phyloP scores from a whole-genome alignment of 805 yeast genomes.

The Wickerhamomyces bovis region DNA sequence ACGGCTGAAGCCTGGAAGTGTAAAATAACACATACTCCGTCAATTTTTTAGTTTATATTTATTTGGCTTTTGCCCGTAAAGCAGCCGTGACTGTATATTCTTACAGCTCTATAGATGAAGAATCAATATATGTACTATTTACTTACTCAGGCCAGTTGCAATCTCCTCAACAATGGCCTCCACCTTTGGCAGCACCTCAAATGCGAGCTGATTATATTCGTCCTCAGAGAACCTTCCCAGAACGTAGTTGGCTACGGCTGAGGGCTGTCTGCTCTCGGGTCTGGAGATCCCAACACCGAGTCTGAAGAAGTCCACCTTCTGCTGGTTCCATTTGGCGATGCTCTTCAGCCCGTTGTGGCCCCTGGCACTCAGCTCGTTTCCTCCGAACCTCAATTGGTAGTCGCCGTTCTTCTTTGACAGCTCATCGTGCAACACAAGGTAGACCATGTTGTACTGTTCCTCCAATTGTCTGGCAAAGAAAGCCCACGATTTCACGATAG shows the following conservation, averaged over 20 bases:
- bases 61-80: too few species aligned
- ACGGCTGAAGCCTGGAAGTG: not conserved
- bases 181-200: conserved; percentile 37
- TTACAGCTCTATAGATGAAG: too few species aligned
- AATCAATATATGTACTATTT: not conserved
- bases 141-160: not conserved
- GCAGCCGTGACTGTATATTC: too few species aligned
- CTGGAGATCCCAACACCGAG: conserved; percentile 76
- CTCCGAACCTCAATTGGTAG: conserved; percentile 50
- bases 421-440: conserved; percentile 77
- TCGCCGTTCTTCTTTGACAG: conserved; percentile 61
- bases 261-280: conserved; percentile 40
- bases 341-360: conserved; percentile 84
- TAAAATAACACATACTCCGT: not conserved
- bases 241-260: conserved; percentile 53
- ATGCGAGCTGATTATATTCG: conserved; percentile 39
- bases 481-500: conserved; percentile 45
- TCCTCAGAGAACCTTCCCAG: conserved; percentile 40
- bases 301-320: conserved; percentile 40
- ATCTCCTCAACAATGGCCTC: conserved; percentile 28
- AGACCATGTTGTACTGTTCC: conserved; percentile 28
- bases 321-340: conserved; percentile 30
- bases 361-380: conserved; percentile 47
- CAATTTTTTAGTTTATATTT: too few species aligned
- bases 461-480: conserved; percentile 23